phyloP scores from a whole-genome alignment of 2,329 filamentous ascomycete genomes.

The Teratosphaeria pseudoeucalypti region DNA sequence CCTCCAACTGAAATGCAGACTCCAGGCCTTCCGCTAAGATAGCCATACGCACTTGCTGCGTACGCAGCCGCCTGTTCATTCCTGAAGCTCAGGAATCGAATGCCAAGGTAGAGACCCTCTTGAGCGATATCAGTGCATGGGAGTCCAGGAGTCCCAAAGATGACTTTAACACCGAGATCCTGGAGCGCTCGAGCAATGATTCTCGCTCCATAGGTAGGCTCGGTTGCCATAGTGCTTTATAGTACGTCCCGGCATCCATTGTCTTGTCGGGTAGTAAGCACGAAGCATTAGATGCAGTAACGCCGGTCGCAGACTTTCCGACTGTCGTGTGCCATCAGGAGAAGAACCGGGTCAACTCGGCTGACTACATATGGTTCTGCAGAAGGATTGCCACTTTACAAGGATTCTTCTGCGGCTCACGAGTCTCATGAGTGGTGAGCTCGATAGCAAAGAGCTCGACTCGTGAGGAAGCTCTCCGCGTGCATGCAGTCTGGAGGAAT shows the following conservation, averaged over 20 bases:
- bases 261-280: background rate
- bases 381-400: background rate
- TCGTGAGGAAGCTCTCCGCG: background rate
- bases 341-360: background rate
- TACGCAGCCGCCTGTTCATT: conserved; percentile 51
- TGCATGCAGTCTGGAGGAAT: background rate
- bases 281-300: background rate
- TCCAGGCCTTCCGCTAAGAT: conserved; percentile 45
- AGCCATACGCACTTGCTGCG: conserved; percentile 49
- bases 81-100: conserved; percentile 48
- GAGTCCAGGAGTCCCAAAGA: conserved; percentile 46
- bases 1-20: conserved; percentile 51
- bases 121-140: conserved; percentile 49
- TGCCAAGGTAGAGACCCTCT: conserved; percentile 46
- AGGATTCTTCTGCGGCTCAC: background rate
- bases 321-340: background rate
- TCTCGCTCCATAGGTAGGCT: conserved; percentile 28
- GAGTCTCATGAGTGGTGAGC: background rate
- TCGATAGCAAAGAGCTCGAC: background rate
- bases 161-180: conserved; percentile 39
- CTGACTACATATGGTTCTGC: background rate
- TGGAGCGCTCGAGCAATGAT: conserved; percentile 40
- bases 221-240: background rate
- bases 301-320: background rate
- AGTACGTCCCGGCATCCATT: background rate